phyloP scores from a whole-genome alignment of 306 rosid species.

The Begonia peltatifolia region DNA sequence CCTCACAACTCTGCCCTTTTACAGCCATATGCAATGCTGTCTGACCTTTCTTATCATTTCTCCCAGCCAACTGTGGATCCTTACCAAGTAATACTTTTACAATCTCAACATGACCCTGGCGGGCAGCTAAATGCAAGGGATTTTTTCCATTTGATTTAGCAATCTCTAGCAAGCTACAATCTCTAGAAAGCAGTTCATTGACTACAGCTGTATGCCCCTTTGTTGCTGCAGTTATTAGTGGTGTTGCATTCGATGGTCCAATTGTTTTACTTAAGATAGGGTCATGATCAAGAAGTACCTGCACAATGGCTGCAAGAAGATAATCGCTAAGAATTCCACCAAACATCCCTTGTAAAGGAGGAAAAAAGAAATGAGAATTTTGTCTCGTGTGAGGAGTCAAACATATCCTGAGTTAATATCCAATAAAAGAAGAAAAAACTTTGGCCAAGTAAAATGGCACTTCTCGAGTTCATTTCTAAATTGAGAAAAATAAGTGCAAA shows the following conservation, averaged over 20 bases:
- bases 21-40: constrained; percentile 99
- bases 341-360: neutral
- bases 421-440: too few relatives aligned
- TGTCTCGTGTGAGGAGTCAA: too few relatives aligned
- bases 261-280: constrained; percentile 66
- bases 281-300: constrained; percentile 65
- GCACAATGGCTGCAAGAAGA: constrained; percentile 60
- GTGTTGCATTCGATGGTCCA: constrained; percentile 78
- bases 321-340: neutral
- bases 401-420: too few relatives aligned
- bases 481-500: too few relatives aligned
- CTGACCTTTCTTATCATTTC: constrained; percentile 97
- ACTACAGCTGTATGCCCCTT: constrained; percentile 78
- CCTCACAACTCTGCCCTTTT: constrained; percentile 87
- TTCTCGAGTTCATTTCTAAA: too few relatives aligned
- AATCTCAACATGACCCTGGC: constrained; percentile 77
- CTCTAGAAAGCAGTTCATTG: constrained; percentile 67
- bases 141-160: constrained; percentile 77
- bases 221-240: constrained; percentile 85
- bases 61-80: constrained; percentile 86
- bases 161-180: constrained; percentile 60
- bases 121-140: constrained; percentile 89
- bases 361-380: too few relatives aligned
- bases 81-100: constrained; percentile 56
- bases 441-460: too few relatives aligned